Percentiles rank a stretch among this genome's conserved stretches.
Evolutionary conservation across 495 filamentous ascomycete genomes (phyloP).

Genomic region (Bathelium albidoporum): DNA sequence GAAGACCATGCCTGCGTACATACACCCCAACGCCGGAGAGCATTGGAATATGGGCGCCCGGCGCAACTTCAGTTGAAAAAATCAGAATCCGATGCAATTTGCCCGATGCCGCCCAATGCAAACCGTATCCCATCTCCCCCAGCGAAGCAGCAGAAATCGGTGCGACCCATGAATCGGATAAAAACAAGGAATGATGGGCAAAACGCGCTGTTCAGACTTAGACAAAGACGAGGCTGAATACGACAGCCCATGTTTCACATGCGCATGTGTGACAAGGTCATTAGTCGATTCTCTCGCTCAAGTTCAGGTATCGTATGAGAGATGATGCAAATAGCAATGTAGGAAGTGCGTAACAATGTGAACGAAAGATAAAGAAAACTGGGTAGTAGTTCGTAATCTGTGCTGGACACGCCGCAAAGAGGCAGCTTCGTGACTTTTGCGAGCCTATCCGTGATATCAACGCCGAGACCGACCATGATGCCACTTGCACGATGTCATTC

Average conservation of each 20-base stretch:
- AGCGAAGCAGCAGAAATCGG: not conserved
- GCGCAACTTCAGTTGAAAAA: not conserved
- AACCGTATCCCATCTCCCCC: not conserved
- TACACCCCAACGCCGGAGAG: not conserved
- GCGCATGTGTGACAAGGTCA: not conserved
- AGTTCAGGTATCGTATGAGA: not conserved
- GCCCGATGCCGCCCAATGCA: not conserved
- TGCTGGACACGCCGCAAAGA: not conserved
- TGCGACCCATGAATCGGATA: not conserved
- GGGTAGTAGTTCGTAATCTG: not conserved
- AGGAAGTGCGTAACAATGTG: not conserved
- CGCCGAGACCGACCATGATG: conserved; percentile 4
- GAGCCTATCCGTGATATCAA: not conserved
- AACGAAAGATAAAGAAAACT: not conserved
- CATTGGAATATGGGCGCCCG: not conserved
- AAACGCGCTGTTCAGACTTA: not conserved
- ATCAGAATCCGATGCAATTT: not conserved
- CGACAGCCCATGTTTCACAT: too few relatives aligned
- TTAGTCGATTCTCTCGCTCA: not conserved
- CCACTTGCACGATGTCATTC: not conserved
- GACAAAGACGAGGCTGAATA: too few relatives aligned
- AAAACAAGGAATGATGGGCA: not conserved
- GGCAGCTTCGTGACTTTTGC: not conserved
- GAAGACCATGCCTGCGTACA: not conserved
- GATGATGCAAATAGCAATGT: not conserved